Evolutionary conservation across 2,329 filamentous ascomycete species (phyloP).

Genomic region (Colletotrichum tofieldiae): DNA sequence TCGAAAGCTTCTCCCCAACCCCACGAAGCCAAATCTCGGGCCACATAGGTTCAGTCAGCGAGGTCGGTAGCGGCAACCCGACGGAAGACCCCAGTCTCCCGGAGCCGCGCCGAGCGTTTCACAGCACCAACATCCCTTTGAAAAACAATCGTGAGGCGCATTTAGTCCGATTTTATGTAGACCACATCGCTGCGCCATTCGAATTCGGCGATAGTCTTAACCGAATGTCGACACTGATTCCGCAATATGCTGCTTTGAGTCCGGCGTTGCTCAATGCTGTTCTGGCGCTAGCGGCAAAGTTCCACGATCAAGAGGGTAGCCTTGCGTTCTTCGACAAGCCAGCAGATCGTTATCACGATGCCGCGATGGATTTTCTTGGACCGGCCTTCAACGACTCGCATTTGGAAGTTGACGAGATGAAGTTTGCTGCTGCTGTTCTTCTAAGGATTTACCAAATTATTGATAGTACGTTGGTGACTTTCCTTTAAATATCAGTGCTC

Average conservation of each 20-base stretch:
- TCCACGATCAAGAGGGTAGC: neutral
- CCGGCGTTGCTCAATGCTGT: slow-evolving; percentile 22
- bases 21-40: neutral
- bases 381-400: neutral
- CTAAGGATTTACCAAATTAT: slow-evolving; percentile 17
- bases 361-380: neutral
- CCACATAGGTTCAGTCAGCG: slow-evolving; percentile 14
- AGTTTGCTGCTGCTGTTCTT: slow-evolving; percentile 16
- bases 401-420: slow-evolving; percentile 2
- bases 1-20: neutral
- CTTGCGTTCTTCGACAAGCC: slow-evolving; percentile 28
- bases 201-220: slow-evolving; percentile 19
- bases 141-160: slow-evolving; percentile 20
- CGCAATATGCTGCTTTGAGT: slow-evolving; percentile 12
- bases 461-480: neutral
- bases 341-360: slow-evolving; percentile 6
- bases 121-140: slow-evolving; percentile 9
- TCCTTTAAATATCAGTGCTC: neutral
- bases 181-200: slow-evolving; percentile 13
- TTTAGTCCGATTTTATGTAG: slow-evolving; percentile 14
- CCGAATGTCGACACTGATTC: slow-evolving; percentile 12
- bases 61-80: slow-evolving; percentile 16
- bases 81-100: slow-evolving; percentile 23
- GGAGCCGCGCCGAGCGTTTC: slow-evolving; percentile 14
- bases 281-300: slow-evolving; percentile 18